A percentile compares a stretch with the other conserved stretches of the same genome.
phyloP scores from a whole-genome alignment of 495 filamentous ascomycete species.

The Cenococcum geophilum region DNA sequence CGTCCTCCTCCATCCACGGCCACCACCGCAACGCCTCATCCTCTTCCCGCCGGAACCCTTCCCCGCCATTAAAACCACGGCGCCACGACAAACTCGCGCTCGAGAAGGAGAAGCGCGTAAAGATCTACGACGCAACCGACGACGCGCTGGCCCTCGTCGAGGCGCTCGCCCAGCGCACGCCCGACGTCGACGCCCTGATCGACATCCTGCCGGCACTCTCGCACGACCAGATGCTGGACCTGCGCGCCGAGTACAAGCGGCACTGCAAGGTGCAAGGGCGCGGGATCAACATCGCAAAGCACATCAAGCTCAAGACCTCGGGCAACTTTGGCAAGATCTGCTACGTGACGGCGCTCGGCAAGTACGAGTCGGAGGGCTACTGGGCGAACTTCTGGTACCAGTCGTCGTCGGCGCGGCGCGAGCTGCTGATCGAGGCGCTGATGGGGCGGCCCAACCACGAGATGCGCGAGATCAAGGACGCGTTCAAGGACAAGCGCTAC shows the following conservation, averaged over 20 bases:
- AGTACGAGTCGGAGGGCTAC: constrained; percentile 91
- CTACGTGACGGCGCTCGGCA: constrained; percentile 83
- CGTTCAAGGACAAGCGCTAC: constrained; percentile 89
- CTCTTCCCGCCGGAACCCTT: constrained; percentile 16
- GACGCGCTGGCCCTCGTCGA: constrained; percentile 71
- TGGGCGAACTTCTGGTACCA: constrained; percentile 99
- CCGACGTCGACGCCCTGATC: constrained; percentile 64
- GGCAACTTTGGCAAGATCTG: constrained; percentile 83
- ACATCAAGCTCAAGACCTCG: constrained; percentile 71
- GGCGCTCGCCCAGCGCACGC: constrained; percentile 60
- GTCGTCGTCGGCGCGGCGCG: constrained; percentile 41
- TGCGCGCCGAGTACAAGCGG: constrained; percentile 83
- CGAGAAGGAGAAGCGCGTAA: constrained; percentile 45
- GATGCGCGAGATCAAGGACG: constrained; percentile 85
- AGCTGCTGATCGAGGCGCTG: constrained; percentile 85
- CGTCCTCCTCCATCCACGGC: constrained; percentile 22
- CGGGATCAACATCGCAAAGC: constrained; percentile 92
- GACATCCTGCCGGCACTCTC: constrained; percentile 78
- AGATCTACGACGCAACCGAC: constrained; percentile 69
- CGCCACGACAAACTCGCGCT: constrained; percentile 21
- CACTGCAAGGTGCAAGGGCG: constrained; percentile 61
- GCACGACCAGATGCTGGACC: constrained; percentile 75
- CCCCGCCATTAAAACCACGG: neutral
- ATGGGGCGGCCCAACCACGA: constrained; percentile 85
- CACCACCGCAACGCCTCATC: constrained; percentile 12